Percentiles rank a stretch among this genome's conserved stretches.
Evolutionary conservation across 345 rosid genomes (phyloP).

Genomic region (Psidium guajava): DNA sequence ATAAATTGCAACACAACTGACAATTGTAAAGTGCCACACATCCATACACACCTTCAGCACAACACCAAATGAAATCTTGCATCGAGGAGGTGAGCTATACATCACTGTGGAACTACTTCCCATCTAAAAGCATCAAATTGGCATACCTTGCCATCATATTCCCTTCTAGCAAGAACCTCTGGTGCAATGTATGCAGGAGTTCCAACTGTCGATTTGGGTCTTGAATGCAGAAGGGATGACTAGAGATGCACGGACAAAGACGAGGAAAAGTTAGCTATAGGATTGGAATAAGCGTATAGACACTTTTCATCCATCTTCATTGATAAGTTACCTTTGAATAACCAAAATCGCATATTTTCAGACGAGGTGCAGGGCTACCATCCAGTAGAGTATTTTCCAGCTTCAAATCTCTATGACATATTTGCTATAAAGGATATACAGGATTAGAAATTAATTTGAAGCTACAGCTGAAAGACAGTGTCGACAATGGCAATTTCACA

Average conservation of each 20-base stretch:
- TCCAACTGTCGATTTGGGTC: conserved; percentile 47
- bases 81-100: background rate
- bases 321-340: conserved; percentile 43
- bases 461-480: background rate
- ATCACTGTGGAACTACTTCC: background rate
- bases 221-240: conserved; percentile 47
- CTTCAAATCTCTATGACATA: conserved; percentile 80
- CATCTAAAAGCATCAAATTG: background rate
- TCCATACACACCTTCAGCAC: background rate
- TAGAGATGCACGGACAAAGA: conserved; percentile 1
- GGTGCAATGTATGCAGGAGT: conserved; percentile 54
- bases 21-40: background rate
- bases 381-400: conserved; percentile 76
- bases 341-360: conserved; percentile 85
- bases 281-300: background rate
- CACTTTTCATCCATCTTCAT: background rate
- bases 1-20: background rate
- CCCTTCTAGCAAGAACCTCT: conserved; percentile 40
- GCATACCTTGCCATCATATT: conserved; percentile 46
- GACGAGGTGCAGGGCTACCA: conserved; percentile 83
- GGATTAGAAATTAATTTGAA: background rate
- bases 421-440: conserved; percentile 24
- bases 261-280: background rate
- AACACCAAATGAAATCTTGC: background rate
- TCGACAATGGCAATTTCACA: background rate